Evolutionary conservation across 495 filamentous ascomycete genomes (phyloP).

Genomic region (Hypoxylon fuscum): DNA sequence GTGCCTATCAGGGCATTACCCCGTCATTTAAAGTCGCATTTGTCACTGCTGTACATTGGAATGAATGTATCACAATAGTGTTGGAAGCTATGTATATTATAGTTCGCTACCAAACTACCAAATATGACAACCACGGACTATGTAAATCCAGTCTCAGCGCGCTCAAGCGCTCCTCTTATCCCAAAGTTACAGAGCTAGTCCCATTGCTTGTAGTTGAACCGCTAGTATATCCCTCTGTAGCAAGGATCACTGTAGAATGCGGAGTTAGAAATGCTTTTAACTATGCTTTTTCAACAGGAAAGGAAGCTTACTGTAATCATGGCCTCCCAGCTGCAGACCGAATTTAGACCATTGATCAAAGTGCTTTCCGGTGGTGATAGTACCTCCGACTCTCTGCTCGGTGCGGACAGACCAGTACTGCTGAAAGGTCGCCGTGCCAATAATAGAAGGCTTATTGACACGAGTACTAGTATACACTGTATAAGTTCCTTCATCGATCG

Average conservation of each 20-base stretch:
- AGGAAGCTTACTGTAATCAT: slow-evolving; percentile 55
- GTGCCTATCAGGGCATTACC: too few species aligned
- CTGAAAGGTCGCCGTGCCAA: slow-evolving; percentile 67
- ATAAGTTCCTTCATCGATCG: slow-evolving; percentile 64
- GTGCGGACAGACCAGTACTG: slow-evolving; percentile 71
- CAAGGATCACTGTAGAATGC: slow-evolving; percentile 56
- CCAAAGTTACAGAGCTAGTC: slow-evolving; percentile 29
- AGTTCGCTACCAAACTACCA: too few species aligned
- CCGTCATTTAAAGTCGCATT: too few species aligned
- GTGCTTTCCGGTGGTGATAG: slow-evolving; percentile 59
- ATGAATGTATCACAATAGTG: too few species aligned
- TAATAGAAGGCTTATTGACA: slow-evolving; percentile 67
- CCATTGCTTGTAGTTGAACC: slow-evolving; percentile 36
- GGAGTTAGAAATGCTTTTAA: neutral
- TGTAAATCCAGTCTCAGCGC: too few species aligned
- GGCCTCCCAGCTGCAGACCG: slow-evolving; percentile 60
- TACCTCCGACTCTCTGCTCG: slow-evolving; percentile 62
- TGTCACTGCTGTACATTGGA: too few species aligned
- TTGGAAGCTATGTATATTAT: too few species aligned
- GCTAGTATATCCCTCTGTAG: slow-evolving; percentile 65
- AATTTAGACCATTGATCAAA: slow-evolving; percentile 65
- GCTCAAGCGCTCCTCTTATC: too few species aligned
- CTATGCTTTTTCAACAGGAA: neutral
- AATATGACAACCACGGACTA: too few species aligned
- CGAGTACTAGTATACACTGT: slow-evolving; percentile 64